These are phyloP conservation scores for Salix viminalis DNA, from an alignment of 345 rosid species.

Conservation along the genomic window DNA sequence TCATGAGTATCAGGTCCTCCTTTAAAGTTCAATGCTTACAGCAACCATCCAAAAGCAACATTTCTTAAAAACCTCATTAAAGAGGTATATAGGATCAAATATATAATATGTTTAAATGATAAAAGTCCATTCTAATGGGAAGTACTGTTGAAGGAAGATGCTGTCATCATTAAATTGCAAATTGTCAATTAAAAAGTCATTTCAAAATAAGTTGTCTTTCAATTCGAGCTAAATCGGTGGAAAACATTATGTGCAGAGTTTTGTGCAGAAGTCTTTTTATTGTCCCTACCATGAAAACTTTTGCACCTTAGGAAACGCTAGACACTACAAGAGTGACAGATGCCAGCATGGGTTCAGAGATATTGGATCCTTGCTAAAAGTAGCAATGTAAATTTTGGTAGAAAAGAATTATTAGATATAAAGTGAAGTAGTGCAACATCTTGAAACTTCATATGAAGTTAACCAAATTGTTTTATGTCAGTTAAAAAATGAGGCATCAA, in stretches of 20 bases:
- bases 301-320: not conserved
- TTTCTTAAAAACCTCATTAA: not conserved
- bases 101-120: no score
- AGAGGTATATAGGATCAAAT: not conserved
- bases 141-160: not conserved
- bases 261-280: not conserved
- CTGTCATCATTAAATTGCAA: not conserved
- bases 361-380: not conserved
- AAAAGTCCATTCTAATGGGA: not conserved
- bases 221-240: not conserved
- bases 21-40: not conserved
- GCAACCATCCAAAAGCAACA: not conserved
- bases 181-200: not conserved
- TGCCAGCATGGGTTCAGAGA: not conserved
- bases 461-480: not conserved
- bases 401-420: not conserved
- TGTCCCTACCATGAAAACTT: not conserved
- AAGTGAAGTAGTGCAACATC: not conserved
- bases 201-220: not conserved
- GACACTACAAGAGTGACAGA: not conserved
- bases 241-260: not conserved
- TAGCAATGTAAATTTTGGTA: not conserved
- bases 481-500: not conserved
- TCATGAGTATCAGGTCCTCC: constrained; percentile 1
- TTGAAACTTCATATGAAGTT: not conserved